Percentiles rank a stretch among this genome's conserved stretches.
phyloP scores from a whole-genome alignment of 1,284 basidiomycete genomes.

The Ceratobasidium sp. region DNA sequence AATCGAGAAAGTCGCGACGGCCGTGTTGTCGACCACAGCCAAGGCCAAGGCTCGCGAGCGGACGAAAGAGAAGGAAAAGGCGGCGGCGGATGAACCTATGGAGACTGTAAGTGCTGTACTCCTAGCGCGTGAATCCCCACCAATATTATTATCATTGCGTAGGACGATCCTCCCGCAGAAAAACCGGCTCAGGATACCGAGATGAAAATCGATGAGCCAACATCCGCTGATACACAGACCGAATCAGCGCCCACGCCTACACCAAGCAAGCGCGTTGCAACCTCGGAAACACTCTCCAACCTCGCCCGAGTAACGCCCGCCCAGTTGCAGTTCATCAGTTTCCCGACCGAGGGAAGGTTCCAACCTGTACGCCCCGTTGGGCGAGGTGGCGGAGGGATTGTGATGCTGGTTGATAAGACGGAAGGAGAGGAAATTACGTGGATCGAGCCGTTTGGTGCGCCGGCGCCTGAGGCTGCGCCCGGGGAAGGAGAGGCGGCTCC shows the following conservation, averaged over 20 bases:
- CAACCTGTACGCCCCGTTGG: conserved; percentile 90
- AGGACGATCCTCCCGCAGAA: conserved; percentile 63
- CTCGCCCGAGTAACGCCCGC: conserved; percentile 93
- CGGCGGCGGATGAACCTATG: conserved; percentile 81
- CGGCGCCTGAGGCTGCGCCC: conserved; percentile 49
- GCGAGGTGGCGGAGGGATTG: conserved; percentile 58
- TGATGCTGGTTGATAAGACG: conserved; percentile 57
- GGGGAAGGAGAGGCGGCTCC: conserved; percentile 4
- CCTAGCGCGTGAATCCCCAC: not conserved
- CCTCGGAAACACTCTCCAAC: conserved; percentile 83
- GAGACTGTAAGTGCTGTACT: conserved; percentile 69
- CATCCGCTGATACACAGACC: conserved; percentile 60
- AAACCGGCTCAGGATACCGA: conserved; percentile 71
- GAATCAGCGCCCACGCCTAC: conserved; percentile 52
- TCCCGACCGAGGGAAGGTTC: conserved; percentile 83
- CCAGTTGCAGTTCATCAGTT: conserved; percentile 86
- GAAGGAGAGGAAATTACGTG: conserved; percentile 55
- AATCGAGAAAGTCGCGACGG: conserved; percentile 88
- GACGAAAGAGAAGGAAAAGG: conserved; percentile 74
- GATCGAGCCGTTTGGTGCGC: conserved; percentile 55
- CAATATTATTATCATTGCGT: not conserved
- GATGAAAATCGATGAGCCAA: conserved; percentile 73
- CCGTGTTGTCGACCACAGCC: conserved; percentile 93
- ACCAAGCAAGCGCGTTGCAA: conserved; percentile 71
- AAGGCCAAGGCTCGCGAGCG: conserved; percentile 93